Base-by-base conservation (phyloP, 805 yeast species). In the Cyberlindnera mrakii region DNA sequence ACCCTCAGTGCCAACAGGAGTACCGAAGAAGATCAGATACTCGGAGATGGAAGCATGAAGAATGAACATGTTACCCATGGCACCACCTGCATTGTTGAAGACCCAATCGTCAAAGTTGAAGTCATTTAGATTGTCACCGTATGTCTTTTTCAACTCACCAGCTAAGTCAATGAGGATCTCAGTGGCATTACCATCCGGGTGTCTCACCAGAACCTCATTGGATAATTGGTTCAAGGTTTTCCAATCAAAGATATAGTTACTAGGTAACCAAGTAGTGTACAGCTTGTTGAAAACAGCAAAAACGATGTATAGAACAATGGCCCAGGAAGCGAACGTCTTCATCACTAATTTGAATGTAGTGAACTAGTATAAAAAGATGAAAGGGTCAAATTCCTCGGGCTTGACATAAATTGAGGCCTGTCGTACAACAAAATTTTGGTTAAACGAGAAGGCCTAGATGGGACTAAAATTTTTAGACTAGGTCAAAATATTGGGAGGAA, bases 41-140 rank as follows among this genome's bases (percentile, higher is more conserved):
- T 93, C 99, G 6, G 93, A 72, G 55, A 93, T 72, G 8, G 98
- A 93, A 10, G 98, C 97, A 64, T 93, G 99, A 52, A 91, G 71
- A 48, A 93, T 87, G 55, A 87, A 76, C 98, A 93, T 91, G 43
- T 89, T 80, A 19, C 95, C 93, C 99, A 93, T 93, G 41, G 99
- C 98, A 53, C 96, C 96, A 43, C 99, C 99, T 4, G 99, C 99
- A 57, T 87, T 88, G 75, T 93, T 93, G 77, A 81, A 91, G 40
- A 93, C 84, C 98, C 98, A 93, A 51, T 90, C 91, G 41, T 85
- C 84, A 40, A 72, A 70, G 60, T 81, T 77, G 52, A 83, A 72
- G 50, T 79, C 80, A 65, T 86, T 86, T 65, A 91, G 76, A 52
- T 74, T 60, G 7, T 78, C 80, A 11, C 96, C 95, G 62, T 93